Percentiles rank a stretch among this genome's conserved stretches.
Conservation (phyloP, 441 rosid species). For the Populus hybrid region DNA sequence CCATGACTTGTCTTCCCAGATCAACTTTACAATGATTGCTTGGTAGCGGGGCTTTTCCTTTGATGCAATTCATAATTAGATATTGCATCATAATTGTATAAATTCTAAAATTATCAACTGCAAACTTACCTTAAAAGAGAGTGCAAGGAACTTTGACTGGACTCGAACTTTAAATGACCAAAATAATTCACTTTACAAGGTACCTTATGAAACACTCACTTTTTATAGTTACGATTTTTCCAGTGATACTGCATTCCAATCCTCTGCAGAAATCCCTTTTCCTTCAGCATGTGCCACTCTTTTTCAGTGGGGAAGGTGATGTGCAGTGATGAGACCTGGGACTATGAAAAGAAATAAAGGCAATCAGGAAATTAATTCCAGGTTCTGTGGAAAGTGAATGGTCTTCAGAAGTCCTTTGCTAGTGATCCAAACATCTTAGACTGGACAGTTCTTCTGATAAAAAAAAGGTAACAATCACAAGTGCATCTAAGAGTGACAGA, state of each 20-base stretch:
- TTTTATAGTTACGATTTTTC: slow-evolving; percentile 77
- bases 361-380: background rate
- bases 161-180: background rate
- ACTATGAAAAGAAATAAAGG: slow-evolving; percentile 37
- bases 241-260: slow-evolving; percentile 97
- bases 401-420: background rate
- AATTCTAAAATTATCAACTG: background rate
- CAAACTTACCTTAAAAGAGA: background rate
- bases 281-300: slow-evolving; percentile 67
- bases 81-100: background rate
- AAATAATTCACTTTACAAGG: background rate
- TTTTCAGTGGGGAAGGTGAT: slow-evolving; percentile 76
- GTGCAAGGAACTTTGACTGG: slow-evolving; percentile 2
- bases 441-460: background rate
- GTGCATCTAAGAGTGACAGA: background rate
- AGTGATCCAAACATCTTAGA: background rate
- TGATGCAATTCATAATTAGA: background rate
- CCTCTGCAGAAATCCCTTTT: slow-evolving; percentile 75
- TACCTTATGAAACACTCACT: slow-evolving; percentile 34
- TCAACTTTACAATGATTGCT: background rate
- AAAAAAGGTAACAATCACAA: background rate
- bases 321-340: slow-evolving; percentile 78
- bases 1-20: background rate
- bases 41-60: background rate
- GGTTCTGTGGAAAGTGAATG: background rate